A percentile compares a stretch with the other conserved stretches of the same genome.
phyloP scores from a whole-genome alignment of 306 rosid species.

The Mimosa pudica region DNA sequence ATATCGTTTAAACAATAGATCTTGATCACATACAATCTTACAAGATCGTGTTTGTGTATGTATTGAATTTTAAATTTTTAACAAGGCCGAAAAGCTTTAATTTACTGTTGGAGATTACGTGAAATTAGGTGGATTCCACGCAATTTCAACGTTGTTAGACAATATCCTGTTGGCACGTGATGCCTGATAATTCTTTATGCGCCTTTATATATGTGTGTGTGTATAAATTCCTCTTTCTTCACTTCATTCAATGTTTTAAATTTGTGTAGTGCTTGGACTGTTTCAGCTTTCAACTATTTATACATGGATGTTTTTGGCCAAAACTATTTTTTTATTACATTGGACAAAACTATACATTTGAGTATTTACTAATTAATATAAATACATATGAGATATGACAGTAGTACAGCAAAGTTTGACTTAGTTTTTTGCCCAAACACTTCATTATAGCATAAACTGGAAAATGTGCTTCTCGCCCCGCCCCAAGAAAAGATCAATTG shows the following conservation, averaged over 20 bases:
- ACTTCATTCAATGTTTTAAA: neutral
- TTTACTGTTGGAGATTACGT: too few relatives aligned
- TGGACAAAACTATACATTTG: too few relatives aligned
- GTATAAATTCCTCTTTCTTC: neutral
- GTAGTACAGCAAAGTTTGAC: neutral
- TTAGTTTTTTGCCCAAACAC: neutral
- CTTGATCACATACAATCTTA: neutral
- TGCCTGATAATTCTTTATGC: neutral
- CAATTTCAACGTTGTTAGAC: neutral
- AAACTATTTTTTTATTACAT: too few relatives aligned
- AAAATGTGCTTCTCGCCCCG: neutral
- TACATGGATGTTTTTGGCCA: neutral
- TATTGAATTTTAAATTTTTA: too few relatives aligned
- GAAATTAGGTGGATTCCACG: neutral
- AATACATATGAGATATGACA: neutral
- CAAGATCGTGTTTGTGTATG: neutral
- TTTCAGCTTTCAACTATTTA: neutral
- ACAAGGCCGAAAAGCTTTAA: neutral
- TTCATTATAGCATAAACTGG: too few relatives aligned
- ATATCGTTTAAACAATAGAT: neutral
- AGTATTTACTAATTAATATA: neutral
- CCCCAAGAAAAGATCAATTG: neutral
- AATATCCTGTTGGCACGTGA: slow-evolving; percentile 9
- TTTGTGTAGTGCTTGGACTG: neutral
- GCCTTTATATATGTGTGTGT: too few relatives aligned